Conservation (phyloP, 805 yeast genomes). For the Wickerhamiella australiensis region DNA sequence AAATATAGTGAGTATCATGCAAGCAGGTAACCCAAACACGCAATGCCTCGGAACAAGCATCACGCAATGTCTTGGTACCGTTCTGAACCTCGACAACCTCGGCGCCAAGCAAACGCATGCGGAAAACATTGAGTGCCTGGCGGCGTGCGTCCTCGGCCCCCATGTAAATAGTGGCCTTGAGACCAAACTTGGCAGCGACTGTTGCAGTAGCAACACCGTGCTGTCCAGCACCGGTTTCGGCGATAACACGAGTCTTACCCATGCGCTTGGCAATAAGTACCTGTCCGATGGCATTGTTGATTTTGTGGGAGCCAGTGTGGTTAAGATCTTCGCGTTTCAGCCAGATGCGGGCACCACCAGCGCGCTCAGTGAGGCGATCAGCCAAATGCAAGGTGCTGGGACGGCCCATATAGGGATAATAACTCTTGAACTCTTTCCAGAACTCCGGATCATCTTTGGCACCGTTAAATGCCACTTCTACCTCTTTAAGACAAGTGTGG, state of each 20-base stretch:
- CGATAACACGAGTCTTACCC: slow-evolving; percentile 36
- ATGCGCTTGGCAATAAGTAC: slow-evolving; percentile 34
- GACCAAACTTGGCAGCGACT: slow-evolving; percentile 51
- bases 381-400: slow-evolving; percentile 90
- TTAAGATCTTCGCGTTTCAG: slow-evolving; percentile 83
- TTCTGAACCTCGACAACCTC: slow-evolving; percentile 84
- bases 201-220: slow-evolving; percentile 44
- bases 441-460: slow-evolving; percentile 83
- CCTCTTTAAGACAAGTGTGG: slow-evolving; percentile 78
- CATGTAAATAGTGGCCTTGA: slow-evolving; percentile 91
- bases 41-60: slow-evolving; percentile 95
- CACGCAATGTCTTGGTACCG: slow-evolving; percentile 93
- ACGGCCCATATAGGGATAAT: slow-evolving; percentile 90
- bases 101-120: slow-evolving; percentile 95
- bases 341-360: slow-evolving; percentile 96
- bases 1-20: slow-evolving; percentile 80
- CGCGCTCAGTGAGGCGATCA: slow-evolving; percentile 73
- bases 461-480: slow-evolving; percentile 74
- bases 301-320: slow-evolving; percentile 39
- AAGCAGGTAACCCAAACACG: slow-evolving; percentile 88
- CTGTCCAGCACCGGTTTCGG: slow-evolving; percentile 43
- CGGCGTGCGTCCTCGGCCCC: slow-evolving; percentile 99
- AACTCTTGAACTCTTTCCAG: slow-evolving; percentile 81
- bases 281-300: slow-evolving; percentile 39
- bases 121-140: slow-evolving; percentile 94